Percentiles rank a stretch among this genome's conserved stretches.
These are phyloP conservation scores for Ambrosia artemisiifolia DNA, from an alignment of 129 eudicot species.

Conservation along the genomic window DNA sequence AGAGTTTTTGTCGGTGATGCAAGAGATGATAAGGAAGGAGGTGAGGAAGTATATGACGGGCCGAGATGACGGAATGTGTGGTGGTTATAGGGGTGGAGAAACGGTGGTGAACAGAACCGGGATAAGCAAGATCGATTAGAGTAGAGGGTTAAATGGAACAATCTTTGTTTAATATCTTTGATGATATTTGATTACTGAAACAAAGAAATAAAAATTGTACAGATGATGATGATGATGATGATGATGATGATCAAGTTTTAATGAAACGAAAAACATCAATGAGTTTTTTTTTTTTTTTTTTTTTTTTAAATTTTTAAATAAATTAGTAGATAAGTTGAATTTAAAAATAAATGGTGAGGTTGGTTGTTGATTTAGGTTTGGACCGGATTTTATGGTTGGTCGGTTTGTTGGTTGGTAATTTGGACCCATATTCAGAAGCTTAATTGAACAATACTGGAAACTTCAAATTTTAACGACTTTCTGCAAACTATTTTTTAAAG, in stretches of 20 bases:
- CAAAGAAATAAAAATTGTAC: constrained; percentile 21
- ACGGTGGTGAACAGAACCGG: constrained; percentile 61
- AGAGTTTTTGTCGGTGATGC: constrained; percentile 86
- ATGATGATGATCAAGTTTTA: constrained; percentile 1
- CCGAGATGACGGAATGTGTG: constrained; percentile 22
- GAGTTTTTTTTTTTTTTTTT: background rate
- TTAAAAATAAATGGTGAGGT: background rate
- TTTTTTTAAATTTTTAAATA: background rate
- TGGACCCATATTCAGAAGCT: background rate
- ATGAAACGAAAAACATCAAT: background rate
- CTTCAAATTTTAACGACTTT: background rate
- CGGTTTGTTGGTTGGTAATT: background rate
- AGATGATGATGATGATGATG: constrained; percentile 4
- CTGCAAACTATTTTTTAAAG: too few relatives aligned
- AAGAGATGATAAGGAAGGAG: constrained; percentile 81
- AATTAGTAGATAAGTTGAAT: background rate
- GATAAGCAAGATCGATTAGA: constrained; percentile 64
- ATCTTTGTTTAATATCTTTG: constrained; percentile 23
- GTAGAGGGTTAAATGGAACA: background rate
- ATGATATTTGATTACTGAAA: constrained; percentile 14
- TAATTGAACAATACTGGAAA: background rate
- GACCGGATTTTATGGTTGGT: constrained; percentile 10
- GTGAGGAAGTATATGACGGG: constrained; percentile 65
- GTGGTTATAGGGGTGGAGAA: constrained; percentile 40
- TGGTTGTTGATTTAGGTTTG: constrained; percentile 22